Evolutionary conservation across 176 grass and related monocot genomes (phyloP).

Genomic region (Aegilops tauschii): DNA sequence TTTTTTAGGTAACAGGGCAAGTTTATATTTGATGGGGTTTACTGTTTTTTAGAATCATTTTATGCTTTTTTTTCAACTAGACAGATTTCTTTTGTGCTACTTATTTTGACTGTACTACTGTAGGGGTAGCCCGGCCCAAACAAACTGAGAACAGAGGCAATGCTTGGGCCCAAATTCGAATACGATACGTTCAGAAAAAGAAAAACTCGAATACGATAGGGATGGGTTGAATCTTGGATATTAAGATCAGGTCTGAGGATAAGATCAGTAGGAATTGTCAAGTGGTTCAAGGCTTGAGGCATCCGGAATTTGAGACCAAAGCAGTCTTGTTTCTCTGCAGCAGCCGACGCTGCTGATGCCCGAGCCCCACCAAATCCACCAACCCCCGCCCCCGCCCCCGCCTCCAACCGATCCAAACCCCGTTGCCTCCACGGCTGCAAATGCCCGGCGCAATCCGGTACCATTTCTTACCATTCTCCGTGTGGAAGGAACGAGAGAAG

Average conservation of each 20-base stretch:
- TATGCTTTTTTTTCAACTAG: no score
- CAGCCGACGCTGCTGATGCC: slow-evolving; percentile 33
- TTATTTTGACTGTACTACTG: no score
- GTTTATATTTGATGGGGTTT: no score
- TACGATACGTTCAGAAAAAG: not conserved
- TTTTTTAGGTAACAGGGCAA: no score
- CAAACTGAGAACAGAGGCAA: no score
- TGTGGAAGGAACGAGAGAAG: not conserved
- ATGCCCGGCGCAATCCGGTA: slow-evolving; percentile 35
- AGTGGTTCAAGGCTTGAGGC: not conserved
- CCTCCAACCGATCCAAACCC: not conserved
- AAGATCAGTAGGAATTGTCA: not conserved
- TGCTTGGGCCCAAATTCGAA: not conserved
- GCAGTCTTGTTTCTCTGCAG: slow-evolving; percentile 1
- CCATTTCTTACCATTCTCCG: not conserved
- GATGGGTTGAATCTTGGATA: not conserved
- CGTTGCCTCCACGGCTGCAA: slow-evolving; percentile 1
- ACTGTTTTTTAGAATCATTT: no score
- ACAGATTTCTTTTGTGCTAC: no score
- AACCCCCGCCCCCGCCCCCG: not conserved
- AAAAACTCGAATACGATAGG: not conserved
- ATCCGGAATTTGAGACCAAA: not conserved
- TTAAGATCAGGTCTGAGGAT: slow-evolving; percentile 12
- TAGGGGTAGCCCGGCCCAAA: no score
- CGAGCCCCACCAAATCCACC: slow-evolving; percentile 13